Evolutionary conservation across 345 rosid genomes (phyloP).

Genomic region (Psidium guajava): DNA sequence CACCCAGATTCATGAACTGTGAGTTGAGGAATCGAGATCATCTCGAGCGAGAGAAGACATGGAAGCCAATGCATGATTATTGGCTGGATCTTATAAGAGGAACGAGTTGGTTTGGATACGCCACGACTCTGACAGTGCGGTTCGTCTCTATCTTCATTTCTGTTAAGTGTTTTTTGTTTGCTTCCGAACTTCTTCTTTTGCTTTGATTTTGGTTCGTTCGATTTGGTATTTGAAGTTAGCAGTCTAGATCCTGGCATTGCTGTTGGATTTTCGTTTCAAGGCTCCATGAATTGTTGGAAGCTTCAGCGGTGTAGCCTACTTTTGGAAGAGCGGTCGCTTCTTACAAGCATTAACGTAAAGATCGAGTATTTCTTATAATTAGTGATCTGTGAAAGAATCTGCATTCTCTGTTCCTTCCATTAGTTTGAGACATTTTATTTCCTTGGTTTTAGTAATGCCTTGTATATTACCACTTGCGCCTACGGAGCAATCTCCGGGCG

Average conservation of each 20-base stretch:
- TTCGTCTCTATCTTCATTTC: background rate
- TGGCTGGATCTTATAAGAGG: slow-evolving; percentile 89
- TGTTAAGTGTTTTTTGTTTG: background rate
- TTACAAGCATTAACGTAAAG: background rate
- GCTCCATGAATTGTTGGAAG: background rate
- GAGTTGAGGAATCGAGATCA: too few species aligned
- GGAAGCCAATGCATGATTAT: slow-evolving; percentile 89
- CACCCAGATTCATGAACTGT: too few species aligned
- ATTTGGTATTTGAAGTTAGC: background rate
- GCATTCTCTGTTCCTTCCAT: background rate
- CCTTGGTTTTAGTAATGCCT: background rate
- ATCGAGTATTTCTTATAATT: background rate
- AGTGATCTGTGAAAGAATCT: background rate
- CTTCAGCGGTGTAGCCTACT: background rate
- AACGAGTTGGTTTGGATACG: slow-evolving; percentile 94
- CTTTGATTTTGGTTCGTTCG: background rate
- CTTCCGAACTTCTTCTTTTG: background rate
- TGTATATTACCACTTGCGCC: background rate
- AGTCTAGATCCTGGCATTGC: background rate
- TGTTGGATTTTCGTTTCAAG: background rate
- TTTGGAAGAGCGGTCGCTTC: background rate
- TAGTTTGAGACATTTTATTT: background rate
- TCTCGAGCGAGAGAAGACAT: slow-evolving; percentile 9
- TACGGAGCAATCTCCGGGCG: background rate
- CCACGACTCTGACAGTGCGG: slow-evolving; percentile 69